Conservation (phyloP, 768 basidiomycete species). For the Russula sp. region DNA sequence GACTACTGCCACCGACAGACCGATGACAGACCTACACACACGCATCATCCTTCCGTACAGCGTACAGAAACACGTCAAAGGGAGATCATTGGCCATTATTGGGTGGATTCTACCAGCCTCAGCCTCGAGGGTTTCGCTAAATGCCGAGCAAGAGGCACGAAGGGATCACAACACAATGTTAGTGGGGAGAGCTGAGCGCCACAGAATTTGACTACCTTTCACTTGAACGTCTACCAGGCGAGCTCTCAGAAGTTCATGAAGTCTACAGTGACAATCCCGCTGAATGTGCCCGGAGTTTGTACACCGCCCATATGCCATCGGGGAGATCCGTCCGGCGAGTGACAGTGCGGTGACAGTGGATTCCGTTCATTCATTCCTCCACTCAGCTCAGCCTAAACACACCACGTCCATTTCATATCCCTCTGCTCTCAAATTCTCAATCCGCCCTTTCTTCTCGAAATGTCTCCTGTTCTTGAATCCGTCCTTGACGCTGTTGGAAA, state of each 20-base stretch:
- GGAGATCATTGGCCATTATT: no score
- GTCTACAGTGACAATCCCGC: no score
- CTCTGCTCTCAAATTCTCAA: not conserved
- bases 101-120: no score
- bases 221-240: not conserved
- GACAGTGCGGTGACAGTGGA: not conserved
- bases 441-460: not conserved
- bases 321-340: not conserved
- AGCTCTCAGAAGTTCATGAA: not conserved
- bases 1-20: no score
- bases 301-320: not conserved
- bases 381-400: no score
- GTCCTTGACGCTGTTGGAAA: constrained; percentile 84
- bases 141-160: no score
- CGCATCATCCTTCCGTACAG: no score
- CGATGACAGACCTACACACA: no score
- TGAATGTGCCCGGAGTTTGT: no score
- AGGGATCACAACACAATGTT: not conserved
- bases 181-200: not conserved
- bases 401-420: not conserved
- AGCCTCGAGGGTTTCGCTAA: no score
- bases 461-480: constrained; percentile 51
- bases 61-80: no score
- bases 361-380: not conserved
- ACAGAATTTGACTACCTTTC: not conserved